Evolutionary conservation across 2,329 filamentous ascomycete genomes (phyloP).

Genomic region (Esteya vermicola): DNA sequence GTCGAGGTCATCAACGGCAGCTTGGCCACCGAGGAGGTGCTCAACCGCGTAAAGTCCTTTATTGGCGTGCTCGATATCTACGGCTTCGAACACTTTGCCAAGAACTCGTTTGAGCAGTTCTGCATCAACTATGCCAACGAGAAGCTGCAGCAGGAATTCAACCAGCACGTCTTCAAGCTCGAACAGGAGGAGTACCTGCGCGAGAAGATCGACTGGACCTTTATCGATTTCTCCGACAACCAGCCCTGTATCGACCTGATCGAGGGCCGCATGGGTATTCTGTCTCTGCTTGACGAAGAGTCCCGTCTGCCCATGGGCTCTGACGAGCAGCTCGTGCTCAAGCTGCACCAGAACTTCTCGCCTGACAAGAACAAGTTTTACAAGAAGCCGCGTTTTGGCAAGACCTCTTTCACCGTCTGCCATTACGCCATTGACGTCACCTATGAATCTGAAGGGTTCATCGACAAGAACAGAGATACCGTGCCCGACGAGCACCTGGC

Average conservation of each 20-base stretch:
- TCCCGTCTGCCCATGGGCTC: conserved; percentile 93
- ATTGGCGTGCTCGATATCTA: conserved; percentile 99
- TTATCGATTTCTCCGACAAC: conserved; percentile 98
- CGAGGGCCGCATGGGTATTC: conserved; percentile 86
- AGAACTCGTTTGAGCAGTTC: conserved; percentile 99
- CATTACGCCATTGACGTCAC: conserved; percentile 98
- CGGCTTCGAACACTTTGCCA: conserved; percentile 97
- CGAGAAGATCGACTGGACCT: conserved; percentile 97
- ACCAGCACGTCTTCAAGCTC: conserved; percentile 97
- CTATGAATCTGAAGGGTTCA: conserved; percentile 97
- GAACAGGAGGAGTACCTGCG: conserved; percentile 96
- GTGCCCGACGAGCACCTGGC: conserved; percentile 98
- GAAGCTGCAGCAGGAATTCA: conserved; percentile 98
- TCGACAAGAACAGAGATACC: conserved; percentile 98
- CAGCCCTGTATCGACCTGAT: conserved; percentile 98
- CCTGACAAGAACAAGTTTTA: conserved; percentile 90
- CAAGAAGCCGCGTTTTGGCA: conserved; percentile 96
- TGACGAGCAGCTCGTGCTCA: conserved; percentile 92
- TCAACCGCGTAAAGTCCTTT: conserved; percentile 72
- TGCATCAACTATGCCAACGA: conserved; percentile 99
- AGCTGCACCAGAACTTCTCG: conserved; percentile 87
- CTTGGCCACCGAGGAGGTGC: conserved; percentile 75
- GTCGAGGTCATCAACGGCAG: conserved; percentile 93
- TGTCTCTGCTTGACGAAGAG: conserved; percentile 89
- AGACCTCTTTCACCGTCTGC: conserved; percentile 93